These are phyloP conservation scores for Beauveria sp. DNA, from an alignment of 2,329 filamentous ascomycete genomes.

Conservation along the genomic window DNA sequence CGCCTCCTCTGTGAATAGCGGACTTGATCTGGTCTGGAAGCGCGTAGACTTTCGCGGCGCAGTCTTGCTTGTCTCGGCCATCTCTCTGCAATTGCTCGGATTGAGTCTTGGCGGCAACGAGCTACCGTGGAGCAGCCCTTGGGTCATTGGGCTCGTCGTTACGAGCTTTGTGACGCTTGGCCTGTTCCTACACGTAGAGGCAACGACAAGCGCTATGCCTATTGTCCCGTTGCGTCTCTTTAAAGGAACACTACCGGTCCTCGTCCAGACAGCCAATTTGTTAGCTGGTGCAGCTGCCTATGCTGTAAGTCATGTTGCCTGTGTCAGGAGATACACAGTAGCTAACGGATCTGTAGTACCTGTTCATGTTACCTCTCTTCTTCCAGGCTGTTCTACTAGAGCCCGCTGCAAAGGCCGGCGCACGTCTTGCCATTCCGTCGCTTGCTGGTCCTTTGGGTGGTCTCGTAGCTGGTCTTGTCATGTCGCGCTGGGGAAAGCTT, in stretches of 20 bases:
- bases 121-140: constrained; percentile 41
- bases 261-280: constrained; percentile 53
- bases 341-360: constrained; percentile 32
- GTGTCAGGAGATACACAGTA: too few species aligned
- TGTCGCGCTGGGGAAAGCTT: constrained; percentile 48
- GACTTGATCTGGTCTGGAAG: constrained; percentile 37
- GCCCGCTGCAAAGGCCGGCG: constrained; percentile 55
- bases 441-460: constrained; percentile 51
- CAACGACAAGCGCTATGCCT: constrained; percentile 41
- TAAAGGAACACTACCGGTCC: constrained; percentile 43
- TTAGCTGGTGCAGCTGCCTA: constrained; percentile 55
- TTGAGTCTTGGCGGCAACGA: constrained; percentile 50
- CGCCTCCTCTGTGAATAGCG: constrained; percentile 20
- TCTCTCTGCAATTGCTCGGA: constrained; percentile 50
- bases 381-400: constrained; percentile 61
- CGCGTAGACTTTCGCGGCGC: constrained; percentile 53
- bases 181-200: constrained; percentile 41
- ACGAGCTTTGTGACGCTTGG: constrained; percentile 35
- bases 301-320: constrained; percentile 38
- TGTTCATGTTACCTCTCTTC: constrained; percentile 64
- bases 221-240: constrained; percentile 51
- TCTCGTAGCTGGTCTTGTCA: constrained; percentile 48
- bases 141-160: constrained; percentile 38
- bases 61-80: constrained; percentile 46
- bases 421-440: constrained; percentile 56